Evolutionary conservation across 495 filamentous ascomycete genomes (phyloP), one percentile per base, ranked within the genome.

Genomic region (Neurospora discreta): DNA sequence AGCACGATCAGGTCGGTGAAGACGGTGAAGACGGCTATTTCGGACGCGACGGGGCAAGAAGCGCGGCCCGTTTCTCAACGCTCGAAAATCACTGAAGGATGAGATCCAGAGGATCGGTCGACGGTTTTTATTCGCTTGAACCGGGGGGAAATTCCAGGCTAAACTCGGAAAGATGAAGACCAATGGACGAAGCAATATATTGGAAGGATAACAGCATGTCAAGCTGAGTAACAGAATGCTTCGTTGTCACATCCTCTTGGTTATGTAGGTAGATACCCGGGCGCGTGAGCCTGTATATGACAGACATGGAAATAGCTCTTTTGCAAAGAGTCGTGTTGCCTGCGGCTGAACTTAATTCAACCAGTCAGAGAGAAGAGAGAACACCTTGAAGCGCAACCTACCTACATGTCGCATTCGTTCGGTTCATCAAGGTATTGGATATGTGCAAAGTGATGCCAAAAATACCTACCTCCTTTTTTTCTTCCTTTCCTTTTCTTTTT

Each of bases 1-100:
- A 78, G 77, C 72, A 80, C 80, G 10, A 78, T 80, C 46, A 76
- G 71, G 44, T 74, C 72, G 1, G 30, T 69, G 30, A 39, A 20
- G 73, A 70, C 41, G 26, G 42, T 43, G 5, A 67, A 43, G 15
- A 71, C 13, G 15, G 30, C 52, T 18, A 65, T 65, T 3, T 65
- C 52, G 52, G 52, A 65, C 15, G 52, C 26, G 52, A 65, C 52
- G 26, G 52, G 52, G 4, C 52, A 65, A 26, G 52, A 33, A 7
- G 13, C 13, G 15, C 23, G 52, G 52, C 52, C 26, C 26, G 52
- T 65, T 15, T 65, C 52, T 65, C 52, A 33, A 65, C 52, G 15
- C 3, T 65, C 52, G 15, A 65, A 65, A 15, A 26, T 65, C 3
- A 65, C 52, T 26, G 52, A 65, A 65, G 52, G 23, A 65, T 65